Percentiles rank a stretch among this genome's conserved stretches.
These are phyloP conservation scores for Alnus glutinosa DNA, from an alignment of 306 rosid species.

Conservation along the genomic window DNA sequence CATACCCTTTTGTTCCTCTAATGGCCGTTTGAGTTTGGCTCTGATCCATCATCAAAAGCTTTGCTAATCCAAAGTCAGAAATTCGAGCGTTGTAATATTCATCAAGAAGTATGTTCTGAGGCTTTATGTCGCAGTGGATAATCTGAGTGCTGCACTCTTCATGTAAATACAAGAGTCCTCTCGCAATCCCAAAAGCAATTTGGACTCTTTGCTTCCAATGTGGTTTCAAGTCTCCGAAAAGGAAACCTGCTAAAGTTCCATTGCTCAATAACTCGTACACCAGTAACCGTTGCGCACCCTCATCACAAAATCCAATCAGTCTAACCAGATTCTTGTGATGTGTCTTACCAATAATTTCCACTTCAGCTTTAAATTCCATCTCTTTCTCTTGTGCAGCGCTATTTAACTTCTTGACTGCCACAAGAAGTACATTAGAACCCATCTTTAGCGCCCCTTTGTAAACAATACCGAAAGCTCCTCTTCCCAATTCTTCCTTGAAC, in stretches of 20 bases:
- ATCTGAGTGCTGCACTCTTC: slow-evolving; percentile 32
- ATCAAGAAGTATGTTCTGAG: slow-evolving; percentile 36
- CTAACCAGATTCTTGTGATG: slow-evolving; percentile 7
- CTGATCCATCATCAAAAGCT: slow-evolving; percentile 24
- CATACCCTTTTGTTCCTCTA: slow-evolving; percentile 46
- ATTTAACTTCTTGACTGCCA: slow-evolving; percentile 55
- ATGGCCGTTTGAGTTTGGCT: slow-evolving; percentile 9
- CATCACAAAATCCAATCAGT: slow-evolving; percentile 30
- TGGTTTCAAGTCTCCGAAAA: slow-evolving; percentile 22
- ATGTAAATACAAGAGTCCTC: slow-evolving; percentile 35
- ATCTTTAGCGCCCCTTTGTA: slow-evolving; percentile 1
- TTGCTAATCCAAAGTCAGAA: slow-evolving; percentile 34
- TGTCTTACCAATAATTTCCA: background rate
- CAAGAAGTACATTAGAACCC: background rate
- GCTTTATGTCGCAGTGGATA: slow-evolving; percentile 41
- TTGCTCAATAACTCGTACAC: slow-evolving; percentile 31
- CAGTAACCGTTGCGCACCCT: slow-evolving; percentile 6
- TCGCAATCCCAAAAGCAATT: slow-evolving; percentile 32
- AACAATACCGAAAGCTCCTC: slow-evolving; percentile 41
- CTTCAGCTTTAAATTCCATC: slow-evolving; percentile 32
- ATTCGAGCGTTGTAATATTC: slow-evolving; percentile 10
- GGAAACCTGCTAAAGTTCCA: slow-evolving; percentile 31
- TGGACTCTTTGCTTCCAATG: slow-evolving; percentile 23
- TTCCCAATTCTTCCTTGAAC: slow-evolving; percentile 33
- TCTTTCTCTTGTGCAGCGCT: slow-evolving; percentile 34